Base-by-base conservation (phyloP, 768 basidiomycete genomes). In the Pholiota conissans region DNA sequence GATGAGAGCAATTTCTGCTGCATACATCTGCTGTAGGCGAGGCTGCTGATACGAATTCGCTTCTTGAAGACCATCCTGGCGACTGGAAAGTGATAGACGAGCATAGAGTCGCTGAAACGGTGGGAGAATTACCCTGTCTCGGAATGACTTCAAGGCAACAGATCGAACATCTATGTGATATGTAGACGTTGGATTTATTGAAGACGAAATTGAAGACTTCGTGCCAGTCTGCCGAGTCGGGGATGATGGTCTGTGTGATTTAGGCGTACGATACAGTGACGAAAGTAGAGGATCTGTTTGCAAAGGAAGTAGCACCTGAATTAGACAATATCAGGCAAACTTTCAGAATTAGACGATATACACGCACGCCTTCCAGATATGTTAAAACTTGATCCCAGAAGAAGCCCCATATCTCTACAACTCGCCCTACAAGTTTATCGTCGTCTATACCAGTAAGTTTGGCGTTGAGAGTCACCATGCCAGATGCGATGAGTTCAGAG, bases 381-480 rank as follows among this genome's bases (percentile, higher is more conserved):
- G 92, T 89, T 6, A 95, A 75, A 26, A 94, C 86, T 59, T 91
- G 86, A 63, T 90, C 90, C 89, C 91, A 96, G 73, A 97, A 97
- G 77, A 96, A 95, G 13, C 81, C 84, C 94, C 95, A 98, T 16
- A 91, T 79, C 63, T 95, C 93, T 1, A 94, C 90, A 16, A 96
- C 80, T 27, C 92, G 80, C 4, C 77, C 76, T 5, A 95, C 75
- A 14, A 98, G 78, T 65, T 88, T 84, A 35, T 89, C 87, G 40
- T 95, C 94, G 26, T 93, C 89, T 8, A 90, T 75, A 3, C 82
- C 85, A 28, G 80, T 76, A 5, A 98, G 78, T 65, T 92, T 95
- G 0, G 93, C 86, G 63, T 92, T 94, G 24, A 98, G 79, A 2
- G 94, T 98, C 51, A 94, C 83, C 93, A 96, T 98, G 10, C 95